Percentiles rank a stretch among this genome's conserved stretches.
Evolutionary conservation across 495 filamentous ascomycete genomes (phyloP).

Genomic region (Hypoxylon fragiforme): DNA sequence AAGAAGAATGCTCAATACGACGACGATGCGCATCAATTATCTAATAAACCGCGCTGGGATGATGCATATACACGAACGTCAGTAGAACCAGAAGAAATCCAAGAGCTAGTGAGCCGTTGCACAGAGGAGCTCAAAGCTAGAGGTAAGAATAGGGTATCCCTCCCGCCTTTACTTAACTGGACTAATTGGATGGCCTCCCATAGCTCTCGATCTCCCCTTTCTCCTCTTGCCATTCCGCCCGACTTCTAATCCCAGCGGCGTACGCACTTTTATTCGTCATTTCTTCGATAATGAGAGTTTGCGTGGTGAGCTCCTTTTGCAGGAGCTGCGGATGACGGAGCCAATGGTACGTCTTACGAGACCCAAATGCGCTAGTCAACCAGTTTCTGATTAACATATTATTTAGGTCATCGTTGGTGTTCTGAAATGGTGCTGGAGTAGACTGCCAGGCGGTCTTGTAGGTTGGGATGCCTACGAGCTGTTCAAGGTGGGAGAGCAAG

Average conservation of each 20-base stretch:
- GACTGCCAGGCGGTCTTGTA: conserved; percentile 88
- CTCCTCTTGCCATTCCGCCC: conserved; percentile 95
- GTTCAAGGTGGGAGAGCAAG: conserved; percentile 92
- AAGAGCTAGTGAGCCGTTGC: conserved; percentile 80
- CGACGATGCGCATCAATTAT: conserved; percentile 51
- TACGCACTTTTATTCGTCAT: conserved; percentile 89
- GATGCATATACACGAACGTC: conserved; percentile 88
- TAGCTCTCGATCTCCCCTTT: conserved; percentile 88
- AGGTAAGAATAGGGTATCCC: conserved; percentile 65
- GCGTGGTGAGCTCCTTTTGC: conserved; percentile 69
- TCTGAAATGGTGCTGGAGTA: conserved; percentile 98
- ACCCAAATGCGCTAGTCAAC: conserved; percentile 2
- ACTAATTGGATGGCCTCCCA: conserved; percentile 42
- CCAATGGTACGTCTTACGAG: conserved; percentile 70
- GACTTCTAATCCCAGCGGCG: conserved; percentile 84
- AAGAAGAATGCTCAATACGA: conserved; percentile 56
- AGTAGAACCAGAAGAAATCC: conserved; percentile 87
- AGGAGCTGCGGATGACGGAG: conserved; percentile 90
- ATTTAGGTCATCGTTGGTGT: conserved; percentile 86
- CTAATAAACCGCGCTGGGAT: conserved; percentile 76
- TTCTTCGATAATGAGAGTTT: conserved; percentile 73
- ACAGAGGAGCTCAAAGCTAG: conserved; percentile 89
- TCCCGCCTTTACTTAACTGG: conserved; percentile 1
- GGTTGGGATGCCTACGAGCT: conserved; percentile 97
- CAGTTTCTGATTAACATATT: conserved; percentile 17